Base-by-base conservation (phyloP, 805 yeast genomes). In the Wickerhamomyces mucosus region DNA sequence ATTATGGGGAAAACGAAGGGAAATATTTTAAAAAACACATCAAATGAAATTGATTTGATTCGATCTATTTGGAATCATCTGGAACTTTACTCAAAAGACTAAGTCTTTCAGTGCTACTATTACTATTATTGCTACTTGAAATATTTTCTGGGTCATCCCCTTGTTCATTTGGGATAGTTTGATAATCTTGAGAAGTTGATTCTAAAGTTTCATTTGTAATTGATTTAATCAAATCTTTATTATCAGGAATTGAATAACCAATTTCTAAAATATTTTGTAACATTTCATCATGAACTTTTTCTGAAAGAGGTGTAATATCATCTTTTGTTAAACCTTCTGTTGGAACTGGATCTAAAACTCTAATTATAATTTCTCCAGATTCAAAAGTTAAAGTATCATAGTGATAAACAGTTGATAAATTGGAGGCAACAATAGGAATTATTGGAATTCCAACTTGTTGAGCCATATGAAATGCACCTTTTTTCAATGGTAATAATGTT, bases 381-480 rank as follows among this genome's bases (percentile, higher is more conserved):
- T 77, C 75, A 56, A 89, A 84, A n/a, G 72, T 66, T 37, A 69
- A 69, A 26, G 65, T 57, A 40, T 68, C 69, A 30, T 79, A 56
- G 48, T 72, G 71, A 61, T 82, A 69, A 28, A 92, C 55, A 19
- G 74, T 69, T 4, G 94, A 76, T 33, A 94, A 83, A 61, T 92
- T 92, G 20, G 89, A 73, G 8, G 84, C 86, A 11, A 84, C 94
- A 31, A 81, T 64, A 7, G 99, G 98, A 16, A 92, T 73, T 31
- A 92, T 65, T 14, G 97, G 97, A 22, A 89, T 76, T 26, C 74
- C 75, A 6, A 94, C 94, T 58, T 86, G 95, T 40, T 82, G 80
- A 7, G 99, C 99, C 50, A 92, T 69, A 58, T 92, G 96, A 75
- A 92, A 92, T 0, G 97, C 96, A 34, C 99, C 99, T 54, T 92